Conservation (phyloP, 495 filamentous ascomycete species). For the Lophium mytilinum region DNA sequence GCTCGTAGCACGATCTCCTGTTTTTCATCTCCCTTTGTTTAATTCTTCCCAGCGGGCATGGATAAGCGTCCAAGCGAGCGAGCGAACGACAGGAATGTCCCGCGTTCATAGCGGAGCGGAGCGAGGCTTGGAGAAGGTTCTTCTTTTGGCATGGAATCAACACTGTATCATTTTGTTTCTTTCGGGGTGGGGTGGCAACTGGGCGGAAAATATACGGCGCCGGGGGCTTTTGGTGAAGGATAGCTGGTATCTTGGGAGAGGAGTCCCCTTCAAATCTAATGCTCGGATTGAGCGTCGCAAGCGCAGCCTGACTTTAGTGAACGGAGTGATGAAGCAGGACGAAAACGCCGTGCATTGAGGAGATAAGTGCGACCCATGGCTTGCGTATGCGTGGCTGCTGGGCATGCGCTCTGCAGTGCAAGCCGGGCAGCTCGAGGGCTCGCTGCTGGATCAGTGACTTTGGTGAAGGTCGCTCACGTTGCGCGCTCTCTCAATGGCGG, state of each 20-base stretch:
- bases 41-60: constrained; percentile 12
- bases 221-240: neutral
- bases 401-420: no score
- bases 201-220: constrained; percentile 2
- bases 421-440: no score
- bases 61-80: constrained; percentile 1
- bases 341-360: neutral
- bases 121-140: neutral
- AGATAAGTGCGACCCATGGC: neutral
- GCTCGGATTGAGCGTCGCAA: neutral
- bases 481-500: no score
- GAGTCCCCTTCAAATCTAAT: neutral
- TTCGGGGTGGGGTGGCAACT: neutral
- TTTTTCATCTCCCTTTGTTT: constrained; percentile 9
- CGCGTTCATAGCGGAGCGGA: neutral
- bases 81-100: neutral
- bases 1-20: constrained; percentile 22
- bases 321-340: neutral
- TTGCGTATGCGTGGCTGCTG: neutral
- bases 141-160: constrained; percentile 3
- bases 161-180: constrained; percentile 6
- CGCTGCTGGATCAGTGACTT: no score
- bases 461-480: no score
- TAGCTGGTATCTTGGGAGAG: neutral
- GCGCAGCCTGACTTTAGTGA: neutral